A percentile compares a stretch with the other conserved stretches of the same genome.
phyloP scores from a whole-genome alignment of 1,139 yeast species.

The Geotrichum aggregatum region DNA sequence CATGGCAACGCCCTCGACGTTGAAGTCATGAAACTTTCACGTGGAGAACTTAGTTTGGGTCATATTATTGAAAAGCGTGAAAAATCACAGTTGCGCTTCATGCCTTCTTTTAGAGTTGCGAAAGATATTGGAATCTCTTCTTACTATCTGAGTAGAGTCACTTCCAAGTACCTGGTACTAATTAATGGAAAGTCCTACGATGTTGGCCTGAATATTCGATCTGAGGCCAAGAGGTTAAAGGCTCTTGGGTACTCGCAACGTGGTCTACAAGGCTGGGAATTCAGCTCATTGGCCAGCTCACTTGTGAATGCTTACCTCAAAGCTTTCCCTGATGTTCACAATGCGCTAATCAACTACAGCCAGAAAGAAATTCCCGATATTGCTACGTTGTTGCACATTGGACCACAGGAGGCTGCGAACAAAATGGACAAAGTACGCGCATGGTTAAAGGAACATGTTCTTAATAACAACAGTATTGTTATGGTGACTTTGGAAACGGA shows the following conservation, averaged over 20 bases:
- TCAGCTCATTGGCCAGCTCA: slow-evolving; percentile 66
- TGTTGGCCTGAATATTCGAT: slow-evolving; percentile 81
- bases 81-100: slow-evolving; percentile 52
- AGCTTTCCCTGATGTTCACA: slow-evolving; percentile 61
- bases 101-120: slow-evolving; percentile 64
- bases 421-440: slow-evolving; percentile 38
- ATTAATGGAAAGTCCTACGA: slow-evolving; percentile 57
- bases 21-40: slow-evolving; percentile 34
- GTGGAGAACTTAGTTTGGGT: slow-evolving; percentile 36
- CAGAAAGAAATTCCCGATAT: slow-evolving; percentile 43
- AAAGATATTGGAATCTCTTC: slow-evolving; percentile 56
- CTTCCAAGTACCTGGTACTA: slow-evolving; percentile 65
- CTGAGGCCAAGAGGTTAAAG: slow-evolving; percentile 72
- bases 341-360: slow-evolving; percentile 36
- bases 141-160: slow-evolving; percentile 67
- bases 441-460: slow-evolving; percentile 45
- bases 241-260: slow-evolving; percentile 83
- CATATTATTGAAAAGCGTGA: slow-evolving; percentile 48
- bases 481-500: slow-evolving; percentile 76
- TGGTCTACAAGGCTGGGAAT: slow-evolving; percentile 74
- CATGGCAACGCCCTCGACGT: slow-evolving; percentile 38
- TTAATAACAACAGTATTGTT: slow-evolving; percentile 50
- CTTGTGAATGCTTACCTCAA: slow-evolving; percentile 58
- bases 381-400: slow-evolving; percentile 43
- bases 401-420: slow-evolving; percentile 44